Percentiles rank a stretch among this genome's conserved stretches.
Evolutionary conservation across 192 early-diverging fungal species (phyloP).

Genomic region (Ambispora gerdemannii): DNA sequence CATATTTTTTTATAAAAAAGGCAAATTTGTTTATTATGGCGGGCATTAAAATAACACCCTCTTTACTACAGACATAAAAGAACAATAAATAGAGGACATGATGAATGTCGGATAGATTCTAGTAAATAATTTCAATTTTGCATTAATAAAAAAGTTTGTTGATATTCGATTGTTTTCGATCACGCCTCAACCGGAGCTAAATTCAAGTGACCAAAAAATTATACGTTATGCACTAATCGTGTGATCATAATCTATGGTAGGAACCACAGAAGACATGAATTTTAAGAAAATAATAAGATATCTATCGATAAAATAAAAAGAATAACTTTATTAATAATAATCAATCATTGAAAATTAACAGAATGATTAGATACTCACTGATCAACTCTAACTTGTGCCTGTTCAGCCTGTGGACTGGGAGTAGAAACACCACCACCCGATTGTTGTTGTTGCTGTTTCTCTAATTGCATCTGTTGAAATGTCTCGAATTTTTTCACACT

Average conservation of each 20-base stretch:
- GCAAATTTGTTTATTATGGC: no score
- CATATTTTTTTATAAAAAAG: no score
- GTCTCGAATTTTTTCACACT: slow-evolving; percentile 59
- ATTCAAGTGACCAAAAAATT: neutral
- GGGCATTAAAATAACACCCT: no score
- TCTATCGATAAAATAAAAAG: slow-evolving; percentile 28
- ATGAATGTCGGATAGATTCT: no score
- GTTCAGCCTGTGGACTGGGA: slow-evolving; percentile 17
- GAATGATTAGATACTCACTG: slow-evolving; percentile 55
- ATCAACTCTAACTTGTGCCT: slow-evolving; percentile 74
- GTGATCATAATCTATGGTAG: slow-evolving; percentile 98
- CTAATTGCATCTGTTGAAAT: no score
- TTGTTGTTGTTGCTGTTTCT: neutral
- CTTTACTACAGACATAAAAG: no score
- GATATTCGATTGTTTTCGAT: no score
- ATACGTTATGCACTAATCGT: slow-evolving; percentile 72
- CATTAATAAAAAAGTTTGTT: no score
- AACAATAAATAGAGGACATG: no score
- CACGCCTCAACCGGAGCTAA: no score
- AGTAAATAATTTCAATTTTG: no score
- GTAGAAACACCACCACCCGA: neutral
- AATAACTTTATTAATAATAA: neutral
- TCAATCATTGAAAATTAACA: neutral
- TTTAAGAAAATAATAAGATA: slow-evolving; percentile 95
- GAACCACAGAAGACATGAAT: slow-evolving; percentile 95